Base-by-base conservation (phyloP, 1,139 yeast species). In the Kodamaea fungicola region DNA sequence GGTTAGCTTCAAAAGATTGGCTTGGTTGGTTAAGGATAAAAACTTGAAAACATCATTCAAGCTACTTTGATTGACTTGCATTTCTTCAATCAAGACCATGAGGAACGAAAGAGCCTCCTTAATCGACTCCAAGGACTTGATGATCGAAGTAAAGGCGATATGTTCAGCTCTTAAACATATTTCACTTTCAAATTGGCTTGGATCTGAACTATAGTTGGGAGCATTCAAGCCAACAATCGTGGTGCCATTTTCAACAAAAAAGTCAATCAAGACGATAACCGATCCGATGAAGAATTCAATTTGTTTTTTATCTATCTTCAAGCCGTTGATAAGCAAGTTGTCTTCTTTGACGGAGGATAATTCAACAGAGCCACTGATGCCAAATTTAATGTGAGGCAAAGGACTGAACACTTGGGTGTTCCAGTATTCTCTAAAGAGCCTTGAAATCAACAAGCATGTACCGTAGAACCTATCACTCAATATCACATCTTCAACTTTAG, bases 401-500 rank as follows among this genome's bases (percentile, higher is more conserved):
- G 68, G 67, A 19, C 54, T 51, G 51, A 90, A 87, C 2, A 89
- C 85, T 38, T 79, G 80, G 25, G 66, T 67, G 39, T 74, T 74
- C 99, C 99, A 94, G 38, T 79, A 67, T 25, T 81, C 82, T 45
- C 94, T 74, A 48, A 92, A 77, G 13, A 89, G 62, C 51, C 98
- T 76, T 1, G 96, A 75, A 27, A 89, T 64, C 42, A 90, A 75
- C 31, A 89, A 73, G 12, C 94, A 82, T n/a, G 89, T 76, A 35
- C 97, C 97, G 58, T 88, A 92, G 52, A 90, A 89, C 46, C 97
- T 71, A 48, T 96, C 96, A 62, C 96, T 86, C 45, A 92, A 71
- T 26, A 87, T 78, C 7, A 92, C 96, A 53, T 83, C 82, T 47
- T 83, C 89, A 32, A 83, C 72, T 25, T 69, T 58, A 2, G 70